Evolutionary conservation across 1,284 basidiomycete species (phyloP).

Genomic region (Fomitopsis betulina): DNA sequence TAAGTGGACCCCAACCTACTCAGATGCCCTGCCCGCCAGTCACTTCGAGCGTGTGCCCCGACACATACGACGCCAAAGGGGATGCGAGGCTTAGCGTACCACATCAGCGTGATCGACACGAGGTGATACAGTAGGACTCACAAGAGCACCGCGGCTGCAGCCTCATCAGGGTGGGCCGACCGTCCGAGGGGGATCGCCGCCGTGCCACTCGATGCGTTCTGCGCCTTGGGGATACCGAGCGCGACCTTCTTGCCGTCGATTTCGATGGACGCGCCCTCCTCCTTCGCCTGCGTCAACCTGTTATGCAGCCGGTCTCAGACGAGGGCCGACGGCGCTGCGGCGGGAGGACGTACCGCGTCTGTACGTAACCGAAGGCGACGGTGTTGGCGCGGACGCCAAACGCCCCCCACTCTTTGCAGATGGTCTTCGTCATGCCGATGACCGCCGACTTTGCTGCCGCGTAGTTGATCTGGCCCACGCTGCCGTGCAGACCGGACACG

Average conservation of each 20-base stretch:
- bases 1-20: slow-evolving; percentile 7
- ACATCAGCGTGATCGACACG: slow-evolving; percentile 4
- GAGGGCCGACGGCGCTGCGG: not conserved
- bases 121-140: slow-evolving; percentile 32
- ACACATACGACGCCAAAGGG: slow-evolving; percentile 76
- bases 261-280: slow-evolving; percentile 70
- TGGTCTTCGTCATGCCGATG: slow-evolving; percentile 78
- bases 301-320: not conserved
- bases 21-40: slow-evolving; percentile 74
- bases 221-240: slow-evolving; percentile 68
- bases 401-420: slow-evolving; percentile 83
- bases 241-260: slow-evolving; percentile 83
- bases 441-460: slow-evolving; percentile 76
- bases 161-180: slow-evolving; percentile 74
- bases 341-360: slow-evolving; percentile 50
- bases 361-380: slow-evolving; percentile 73
- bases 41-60: slow-evolving; percentile 79
- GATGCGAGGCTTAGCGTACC: slow-evolving; percentile 59
- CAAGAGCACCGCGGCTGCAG: slow-evolving; percentile 70
- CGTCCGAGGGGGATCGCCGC: slow-evolving; percentile 70
- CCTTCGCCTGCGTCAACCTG: slow-evolving; percentile 51
- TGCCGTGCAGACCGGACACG: slow-evolving; percentile 74
- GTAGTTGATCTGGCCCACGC: slow-evolving; percentile 85
- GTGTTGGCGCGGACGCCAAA: slow-evolving; percentile 83
- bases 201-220: slow-evolving; percentile 29